Evolutionary conservation across 1,284 basidiomycete genomes (phyloP).

Genomic region (Boletus albobrunnescens): DNA sequence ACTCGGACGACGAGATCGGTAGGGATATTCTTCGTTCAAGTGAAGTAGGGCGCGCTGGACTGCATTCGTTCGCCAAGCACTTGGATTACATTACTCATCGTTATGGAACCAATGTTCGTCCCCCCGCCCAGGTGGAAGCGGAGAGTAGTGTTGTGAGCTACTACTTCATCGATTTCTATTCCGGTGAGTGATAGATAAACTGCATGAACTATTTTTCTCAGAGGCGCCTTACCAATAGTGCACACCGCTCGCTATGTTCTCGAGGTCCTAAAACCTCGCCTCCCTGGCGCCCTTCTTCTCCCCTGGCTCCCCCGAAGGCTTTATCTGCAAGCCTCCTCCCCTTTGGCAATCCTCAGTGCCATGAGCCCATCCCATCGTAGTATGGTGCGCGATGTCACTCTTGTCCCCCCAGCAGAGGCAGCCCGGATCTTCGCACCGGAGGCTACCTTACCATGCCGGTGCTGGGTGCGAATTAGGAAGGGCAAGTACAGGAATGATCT

Average conservation of each 20-base stretch:
- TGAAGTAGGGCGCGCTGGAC: no score
- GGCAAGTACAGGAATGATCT: background rate
- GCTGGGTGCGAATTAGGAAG: background rate
- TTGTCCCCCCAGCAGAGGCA: background rate
- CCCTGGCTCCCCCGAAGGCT: background rate
- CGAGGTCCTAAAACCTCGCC: background rate
- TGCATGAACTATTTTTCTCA: no score
- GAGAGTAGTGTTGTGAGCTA: no score
- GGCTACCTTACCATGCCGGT: background rate
- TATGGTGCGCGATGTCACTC: background rate
- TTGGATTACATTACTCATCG: no score
- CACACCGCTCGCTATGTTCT: background rate
- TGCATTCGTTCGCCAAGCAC: no score
- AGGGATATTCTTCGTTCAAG: no score
- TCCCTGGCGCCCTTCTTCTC: background rate
- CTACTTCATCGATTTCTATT: no score
- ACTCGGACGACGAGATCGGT: no score
- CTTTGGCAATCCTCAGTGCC: background rate
- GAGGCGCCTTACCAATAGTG: no score
- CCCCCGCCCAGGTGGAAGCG: no score
- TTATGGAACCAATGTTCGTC: no score
- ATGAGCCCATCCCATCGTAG: background rate
- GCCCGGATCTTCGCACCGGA: background rate
- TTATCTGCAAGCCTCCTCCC: background rate
- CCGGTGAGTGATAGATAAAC: no score